Evolutionary conservation across 345 rosid species (phyloP), one percentile per base, ranked within the genome.

Genomic region (Leavenworthia alabamica): DNA sequence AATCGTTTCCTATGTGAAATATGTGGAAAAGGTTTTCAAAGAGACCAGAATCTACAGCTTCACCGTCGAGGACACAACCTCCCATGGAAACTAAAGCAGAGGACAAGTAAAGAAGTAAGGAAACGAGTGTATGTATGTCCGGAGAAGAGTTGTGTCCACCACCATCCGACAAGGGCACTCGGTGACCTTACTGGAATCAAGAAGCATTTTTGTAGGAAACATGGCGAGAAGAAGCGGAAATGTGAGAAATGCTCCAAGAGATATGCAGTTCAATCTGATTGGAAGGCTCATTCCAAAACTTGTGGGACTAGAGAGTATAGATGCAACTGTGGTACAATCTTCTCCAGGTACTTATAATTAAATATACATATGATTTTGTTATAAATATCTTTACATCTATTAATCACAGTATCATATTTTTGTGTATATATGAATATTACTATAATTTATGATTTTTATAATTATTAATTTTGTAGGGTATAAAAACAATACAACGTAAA

Each of bases 81-180:
- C 32, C 99, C 99, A 17, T 93, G 99, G 99, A 93, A 93, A 76
- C 83, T 93, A 33, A 93, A 93, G 94, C 99, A 89, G 69, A 79
- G 99, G 76, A 80, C 79, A 1, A 82, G 66, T 60, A 93, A 93
- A 53, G 99, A 93, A 76, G 62, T 72, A 9, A 74, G 82, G 68
- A 93, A 93, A 64, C 72, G 99, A 3, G 99, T 93, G 17, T 93
- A 93, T 16, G 96, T 93, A 26, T 93, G 97, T 77, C 99, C 99
- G 0, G 99, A 93, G 60, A 89, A 82, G 68, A 72, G 74, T 1
- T 93, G 99, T 43, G 94, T 87, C 27, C 99, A 93, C 60, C 85
- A 93, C 58, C 84, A 87, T 68, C 96, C 96, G 1, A 85, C 94
- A 2, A 79, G 99, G 69, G 99, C 99, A 27, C 94, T 93, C 6